Percentiles rank a stretch among this genome's conserved stretches.
phyloP scores from a whole-genome alignment of 192 early-diverging fungal genomes.

The Umbelopsis sp. region DNA sequence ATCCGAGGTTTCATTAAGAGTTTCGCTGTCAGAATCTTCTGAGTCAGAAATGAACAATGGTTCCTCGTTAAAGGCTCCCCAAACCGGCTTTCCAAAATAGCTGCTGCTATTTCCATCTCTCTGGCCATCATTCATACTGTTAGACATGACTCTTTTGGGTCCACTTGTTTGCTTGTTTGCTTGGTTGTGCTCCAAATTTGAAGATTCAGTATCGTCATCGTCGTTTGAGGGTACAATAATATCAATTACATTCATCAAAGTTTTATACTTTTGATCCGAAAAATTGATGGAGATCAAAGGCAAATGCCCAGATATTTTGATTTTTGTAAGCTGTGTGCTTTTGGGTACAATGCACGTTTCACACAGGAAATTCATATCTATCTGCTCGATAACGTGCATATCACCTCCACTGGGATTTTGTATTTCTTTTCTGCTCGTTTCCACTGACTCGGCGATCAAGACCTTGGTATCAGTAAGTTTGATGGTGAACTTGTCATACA shows the following conservation, averaged over 20 bases:
- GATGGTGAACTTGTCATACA: constrained; percentile 85
- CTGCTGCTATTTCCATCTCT: not conserved
- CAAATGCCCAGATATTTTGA: constrained; percentile 70
- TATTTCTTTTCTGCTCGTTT: constrained; percentile 30
- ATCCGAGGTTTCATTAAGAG: too few species aligned
- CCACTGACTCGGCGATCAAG: constrained; percentile 55
- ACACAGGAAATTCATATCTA: constrained; percentile 70
- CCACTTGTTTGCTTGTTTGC: constrained; percentile 21
- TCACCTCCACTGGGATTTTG: constrained; percentile 23
- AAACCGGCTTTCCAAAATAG: constrained; percentile 11
- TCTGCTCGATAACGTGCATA: constrained; percentile 69
- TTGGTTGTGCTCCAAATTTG: too few species aligned
- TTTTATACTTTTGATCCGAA: constrained; percentile 83
- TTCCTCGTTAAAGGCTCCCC: not conserved
- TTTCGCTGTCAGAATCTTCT: not conserved
- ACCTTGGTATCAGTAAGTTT: constrained; percentile 70
- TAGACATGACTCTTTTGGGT: not conserved
- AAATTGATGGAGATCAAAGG: constrained; percentile 77
- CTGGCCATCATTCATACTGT: not conserved
- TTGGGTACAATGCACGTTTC: constrained; percentile 78
- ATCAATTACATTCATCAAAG: constrained; percentile 74
- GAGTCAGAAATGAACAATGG: not conserved
- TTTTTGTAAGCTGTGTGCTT: constrained; percentile 61
- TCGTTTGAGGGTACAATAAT: constrained; percentile 50
- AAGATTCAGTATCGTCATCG: not conserved